Base-by-base conservation (phyloP, 2,329 filamentous ascomycete species). In the Nothomitra cinnamomea region DNA sequence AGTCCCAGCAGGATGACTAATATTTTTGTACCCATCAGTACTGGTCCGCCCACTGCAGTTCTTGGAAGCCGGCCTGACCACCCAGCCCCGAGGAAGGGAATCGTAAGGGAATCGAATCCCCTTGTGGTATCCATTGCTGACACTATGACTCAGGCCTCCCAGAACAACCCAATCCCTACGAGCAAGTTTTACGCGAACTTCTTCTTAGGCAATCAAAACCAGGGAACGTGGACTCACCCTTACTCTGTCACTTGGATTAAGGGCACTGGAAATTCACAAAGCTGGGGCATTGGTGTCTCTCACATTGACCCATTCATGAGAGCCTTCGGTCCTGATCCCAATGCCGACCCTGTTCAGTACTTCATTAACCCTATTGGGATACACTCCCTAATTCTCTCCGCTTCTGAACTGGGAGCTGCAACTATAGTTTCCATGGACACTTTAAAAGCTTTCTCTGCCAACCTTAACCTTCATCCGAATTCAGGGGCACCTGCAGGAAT, bases 281-380 rank as follows among this genome's bases (percentile, higher is more conserved):
- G 83, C 63, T 94, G 79, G 74, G 90, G 90, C 35, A 74, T 96
- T 67, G 72, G 79, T 5, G 75, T 94, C 52, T 82, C 83, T 7
- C 87, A 95, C 62, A 73, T 82, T 10, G 83, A 90, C 51, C 69
- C 76, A 32, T 32, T 32, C 28, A 32, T 32, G 28, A 32, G 28
- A 22, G 25, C 28, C 19, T 51, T 38, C 25, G 48, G 43, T 5
- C 43, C 43, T 24, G 48, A 19, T 13, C 43, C 43, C 43, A 75
- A 76, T 0, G 77, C 67, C 19, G 60, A 74, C 7, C 82, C 85
- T 2, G 74, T 76, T 1, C 69, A 75, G 25, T 95, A 83, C 63
- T 95, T 85, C 60, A 75, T 83, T 63, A 92, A 87, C 60, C 88
- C 90, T 0, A 71, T 92, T 43, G 85, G 85, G 0, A 83, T 94